Evolutionary conservation across 257 asterid genomes (phyloP).

Genomic region (Forsythia viridissima): DNA sequence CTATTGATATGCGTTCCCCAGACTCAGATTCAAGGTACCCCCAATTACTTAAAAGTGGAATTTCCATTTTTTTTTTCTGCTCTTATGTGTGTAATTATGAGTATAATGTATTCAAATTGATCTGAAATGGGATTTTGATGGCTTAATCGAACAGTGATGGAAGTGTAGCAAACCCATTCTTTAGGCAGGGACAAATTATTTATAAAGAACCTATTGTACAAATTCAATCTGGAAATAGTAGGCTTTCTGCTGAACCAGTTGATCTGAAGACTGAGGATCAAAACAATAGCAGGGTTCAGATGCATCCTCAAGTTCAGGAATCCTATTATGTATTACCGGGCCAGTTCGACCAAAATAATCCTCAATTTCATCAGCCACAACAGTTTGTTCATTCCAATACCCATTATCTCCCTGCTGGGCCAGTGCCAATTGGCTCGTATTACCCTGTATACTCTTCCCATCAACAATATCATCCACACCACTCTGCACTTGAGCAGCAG

Average conservation of each 20-base stretch:
- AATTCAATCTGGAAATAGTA: conserved; percentile 51
- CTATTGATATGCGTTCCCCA: conserved; percentile 72
- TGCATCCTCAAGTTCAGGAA: conserved; percentile 65
- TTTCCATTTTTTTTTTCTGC: background rate
- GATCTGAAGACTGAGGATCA: conserved; percentile 53
- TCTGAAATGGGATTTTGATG: conserved; percentile 26
- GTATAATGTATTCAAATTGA: background rate
- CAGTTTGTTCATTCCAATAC: conserved; percentile 65
- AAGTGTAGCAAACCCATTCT: conserved; percentile 61
- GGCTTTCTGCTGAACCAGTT: conserved; percentile 39
- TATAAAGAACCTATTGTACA: conserved; percentile 65
- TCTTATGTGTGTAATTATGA: conserved; percentile 1
- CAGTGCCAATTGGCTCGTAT: conserved; percentile 52
- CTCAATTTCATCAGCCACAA: conserved; percentile 66
- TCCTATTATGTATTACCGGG: conserved; percentile 48
- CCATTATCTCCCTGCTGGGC: conserved; percentile 69
- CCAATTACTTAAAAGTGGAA: background rate
- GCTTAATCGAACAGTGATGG: conserved; percentile 62
- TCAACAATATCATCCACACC: conserved; percentile 60
- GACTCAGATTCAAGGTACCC: conserved; percentile 86
- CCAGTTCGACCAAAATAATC: conserved; percentile 67
- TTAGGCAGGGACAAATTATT: conserved; percentile 65
- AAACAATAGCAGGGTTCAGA: conserved; percentile 47
- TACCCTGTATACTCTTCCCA: conserved; percentile 76
- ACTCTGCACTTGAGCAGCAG: conserved; percentile 64